These are phyloP conservation scores for Trypanosoma platydactyli DNA, from an alignment of 208 protist species.

Conservation along the genomic window DNA sequence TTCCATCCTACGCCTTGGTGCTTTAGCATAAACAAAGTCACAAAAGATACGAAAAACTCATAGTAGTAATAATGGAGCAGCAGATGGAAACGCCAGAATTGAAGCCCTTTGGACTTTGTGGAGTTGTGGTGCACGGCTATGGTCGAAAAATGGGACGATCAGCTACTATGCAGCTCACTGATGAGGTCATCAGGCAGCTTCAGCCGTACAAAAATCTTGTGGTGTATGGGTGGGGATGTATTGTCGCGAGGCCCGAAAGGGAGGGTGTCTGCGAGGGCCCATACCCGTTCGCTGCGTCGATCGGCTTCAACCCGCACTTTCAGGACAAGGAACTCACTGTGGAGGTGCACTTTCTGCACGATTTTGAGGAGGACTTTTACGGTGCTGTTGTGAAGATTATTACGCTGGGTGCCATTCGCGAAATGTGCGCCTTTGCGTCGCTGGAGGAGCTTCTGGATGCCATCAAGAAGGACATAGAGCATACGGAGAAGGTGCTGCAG, in stretches of 20 bases:
- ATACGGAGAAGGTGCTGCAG: slow-evolving; percentile 38
- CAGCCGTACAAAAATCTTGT: slow-evolving; percentile 63
- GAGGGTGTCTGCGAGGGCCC: slow-evolving; percentile 24
- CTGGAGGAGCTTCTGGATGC: slow-evolving; percentile 78
- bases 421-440: slow-evolving; percentile 64
- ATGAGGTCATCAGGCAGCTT: slow-evolving; percentile 40
- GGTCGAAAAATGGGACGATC: slow-evolving; percentile 41
- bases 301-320: slow-evolving; percentile 92
- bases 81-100: slow-evolving; percentile 6
- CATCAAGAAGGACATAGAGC: slow-evolving; percentile 65
- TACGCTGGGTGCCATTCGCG: slow-evolving; percentile 55
- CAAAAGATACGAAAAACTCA: background rate
- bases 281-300: slow-evolving; percentile 83
- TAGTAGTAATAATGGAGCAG: background rate
- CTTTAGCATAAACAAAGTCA: background rate
- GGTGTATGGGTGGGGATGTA: slow-evolving; percentile 81
- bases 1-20: no score
- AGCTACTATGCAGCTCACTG: slow-evolving; percentile 73
- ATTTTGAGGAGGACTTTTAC: slow-evolving; percentile 90
- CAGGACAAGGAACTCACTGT: slow-evolving; percentile 65
- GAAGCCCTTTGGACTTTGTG: slow-evolving; percentile 62
- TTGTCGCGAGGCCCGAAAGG: slow-evolving; percentile 33
- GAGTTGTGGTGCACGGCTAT: slow-evolving; percentile 81
- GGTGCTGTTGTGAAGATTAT: slow-evolving; percentile 69
- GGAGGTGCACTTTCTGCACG: slow-evolving; percentile 89